These are phyloP conservation scores for Mycena galericulata DNA, from an alignment of 768 basidiomycete genomes.

Conservation along the genomic window DNA sequence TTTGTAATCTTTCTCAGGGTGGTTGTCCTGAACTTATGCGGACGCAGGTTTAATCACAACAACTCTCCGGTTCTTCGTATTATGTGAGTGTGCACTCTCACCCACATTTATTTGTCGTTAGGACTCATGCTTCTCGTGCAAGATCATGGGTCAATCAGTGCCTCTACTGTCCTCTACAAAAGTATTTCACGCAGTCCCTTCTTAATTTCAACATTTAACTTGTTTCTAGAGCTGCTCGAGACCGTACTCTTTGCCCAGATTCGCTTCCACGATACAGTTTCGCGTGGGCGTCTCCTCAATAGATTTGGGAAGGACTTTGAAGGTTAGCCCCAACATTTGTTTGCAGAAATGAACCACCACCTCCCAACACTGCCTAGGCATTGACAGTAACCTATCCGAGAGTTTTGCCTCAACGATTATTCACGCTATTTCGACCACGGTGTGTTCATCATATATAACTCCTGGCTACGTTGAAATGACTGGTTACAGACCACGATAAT, in stretches of 20 bases:
- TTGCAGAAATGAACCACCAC: slow-evolving; percentile 20
- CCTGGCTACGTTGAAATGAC: no score
- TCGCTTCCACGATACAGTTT: slow-evolving; percentile 93
- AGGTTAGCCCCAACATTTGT: slow-evolving; percentile 30
- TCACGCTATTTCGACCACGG: slow-evolving; percentile 68
- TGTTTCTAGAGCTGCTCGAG: slow-evolving; percentile 70
- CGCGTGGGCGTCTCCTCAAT: slow-evolving; percentile 84
- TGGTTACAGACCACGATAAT: slow-evolving; percentile 66
- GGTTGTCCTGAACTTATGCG: not conserved
- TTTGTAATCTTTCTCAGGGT: not conserved
- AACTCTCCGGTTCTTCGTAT: slow-evolving; percentile 69
- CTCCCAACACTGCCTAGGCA: slow-evolving; percentile 55
- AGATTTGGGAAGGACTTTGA: slow-evolving; percentile 91
- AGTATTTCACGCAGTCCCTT: slow-evolving; percentile 60
- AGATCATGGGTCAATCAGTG: slow-evolving; percentile 83
- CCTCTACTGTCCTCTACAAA: slow-evolving; percentile 81
- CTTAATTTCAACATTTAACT: not conserved
- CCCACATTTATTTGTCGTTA: not conserved
- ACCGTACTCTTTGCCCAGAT: slow-evolving; percentile 87
- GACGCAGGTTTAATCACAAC: slow-evolving; percentile 29
- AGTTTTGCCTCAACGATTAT: slow-evolving; percentile 68
- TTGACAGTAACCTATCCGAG: slow-evolving; percentile 86
- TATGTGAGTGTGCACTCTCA: slow-evolving; percentile 63
- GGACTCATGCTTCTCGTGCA: slow-evolving; percentile 25
- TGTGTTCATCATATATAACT: not conserved